Evolutionary conservation across 208 protist species (phyloP).

Genomic region (Crithidia mellificae): DNA sequence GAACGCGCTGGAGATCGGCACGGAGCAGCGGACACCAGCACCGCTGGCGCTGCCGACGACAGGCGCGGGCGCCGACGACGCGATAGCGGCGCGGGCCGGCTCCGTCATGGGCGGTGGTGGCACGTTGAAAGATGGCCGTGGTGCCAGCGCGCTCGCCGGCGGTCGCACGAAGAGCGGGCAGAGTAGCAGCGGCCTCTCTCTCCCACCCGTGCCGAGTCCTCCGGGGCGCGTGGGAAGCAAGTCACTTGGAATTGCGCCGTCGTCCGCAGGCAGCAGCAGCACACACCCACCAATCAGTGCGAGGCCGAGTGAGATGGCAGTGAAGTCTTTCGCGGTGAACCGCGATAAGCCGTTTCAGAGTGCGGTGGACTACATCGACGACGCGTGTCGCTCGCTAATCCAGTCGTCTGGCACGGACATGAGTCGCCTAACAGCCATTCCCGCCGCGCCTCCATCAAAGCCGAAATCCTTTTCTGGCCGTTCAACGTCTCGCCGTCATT

Average conservation of each 20-base stretch:
- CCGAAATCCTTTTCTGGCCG: constrained; percentile 20
- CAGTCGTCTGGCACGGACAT: constrained; percentile 24
- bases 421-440: constrained; percentile 25
- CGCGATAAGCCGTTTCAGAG: constrained; percentile 31
- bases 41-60: constrained; percentile 12
- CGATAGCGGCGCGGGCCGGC: not conserved
- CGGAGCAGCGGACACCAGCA: constrained; percentile 19
- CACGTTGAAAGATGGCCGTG: constrained; percentile 5
- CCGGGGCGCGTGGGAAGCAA: constrained; percentile 8
- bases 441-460: constrained; percentile 33
- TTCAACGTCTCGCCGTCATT: constrained; percentile 20
- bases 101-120: not conserved
- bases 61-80: not conserved
- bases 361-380: constrained; percentile 51
- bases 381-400: constrained; percentile 36
- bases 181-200: not conserved
- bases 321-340: constrained; percentile 10
- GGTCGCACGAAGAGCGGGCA: constrained; percentile 14
- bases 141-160: constrained; percentile 3
- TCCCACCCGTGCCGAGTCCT: constrained; percentile 12
- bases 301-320: not conserved
- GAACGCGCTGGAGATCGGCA: constrained; percentile 33
- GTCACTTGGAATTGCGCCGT: not conserved
- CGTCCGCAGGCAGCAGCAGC: constrained; percentile 1
- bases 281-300: not conserved